Percentiles rank a stretch among this genome's conserved stretches.
Evolutionary conservation across 2,329 filamentous ascomycete species (phyloP).

Genomic region (Alternaria arborescens): DNA sequence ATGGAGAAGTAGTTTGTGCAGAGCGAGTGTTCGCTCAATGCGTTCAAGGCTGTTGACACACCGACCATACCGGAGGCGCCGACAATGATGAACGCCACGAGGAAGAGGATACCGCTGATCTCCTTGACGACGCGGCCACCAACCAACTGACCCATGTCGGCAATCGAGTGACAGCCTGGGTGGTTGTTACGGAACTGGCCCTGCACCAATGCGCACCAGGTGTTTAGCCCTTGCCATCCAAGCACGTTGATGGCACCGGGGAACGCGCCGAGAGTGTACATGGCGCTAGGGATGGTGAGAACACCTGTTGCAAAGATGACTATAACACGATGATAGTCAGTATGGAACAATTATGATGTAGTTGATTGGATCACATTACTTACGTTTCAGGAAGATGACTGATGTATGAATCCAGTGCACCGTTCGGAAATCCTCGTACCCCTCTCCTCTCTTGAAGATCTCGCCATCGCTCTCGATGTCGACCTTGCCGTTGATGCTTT

Average conservation of each 20-base stretch:
- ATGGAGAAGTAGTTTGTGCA: constrained; percentile 69
- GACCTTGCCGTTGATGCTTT: constrained; percentile 34
- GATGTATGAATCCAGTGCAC: constrained; percentile 62
- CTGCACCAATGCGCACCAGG: constrained; percentile 59
- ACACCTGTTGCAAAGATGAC: constrained; percentile 62
- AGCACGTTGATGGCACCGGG: constrained; percentile 59
- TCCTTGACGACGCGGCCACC: constrained; percentile 63
- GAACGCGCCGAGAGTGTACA: constrained; percentile 59
- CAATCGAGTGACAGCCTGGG: constrained; percentile 61
- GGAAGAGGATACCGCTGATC: constrained; percentile 62
- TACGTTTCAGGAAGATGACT: constrained; percentile 62
- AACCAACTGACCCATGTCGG: constrained; percentile 67
- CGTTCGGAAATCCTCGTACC: constrained; percentile 62
- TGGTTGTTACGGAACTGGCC: constrained; percentile 63
- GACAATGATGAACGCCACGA: constrained; percentile 66
- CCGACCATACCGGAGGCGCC: constrained; percentile 67
- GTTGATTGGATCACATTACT: constrained; percentile 1
- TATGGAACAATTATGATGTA: neutral
- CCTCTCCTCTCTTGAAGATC: constrained; percentile 60
- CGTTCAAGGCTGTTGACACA: constrained; percentile 67
- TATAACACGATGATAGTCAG: neutral
- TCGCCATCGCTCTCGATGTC: constrained; percentile 53
- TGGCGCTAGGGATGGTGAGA: constrained; percentile 59
- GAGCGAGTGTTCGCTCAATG: constrained; percentile 65
- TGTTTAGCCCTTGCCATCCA: constrained; percentile 60